These are phyloP conservation scores for Diaporthe aspalathi DNA, from an alignment of 2,329 filamentous ascomycete species.

Conservation along the genomic window DNA sequence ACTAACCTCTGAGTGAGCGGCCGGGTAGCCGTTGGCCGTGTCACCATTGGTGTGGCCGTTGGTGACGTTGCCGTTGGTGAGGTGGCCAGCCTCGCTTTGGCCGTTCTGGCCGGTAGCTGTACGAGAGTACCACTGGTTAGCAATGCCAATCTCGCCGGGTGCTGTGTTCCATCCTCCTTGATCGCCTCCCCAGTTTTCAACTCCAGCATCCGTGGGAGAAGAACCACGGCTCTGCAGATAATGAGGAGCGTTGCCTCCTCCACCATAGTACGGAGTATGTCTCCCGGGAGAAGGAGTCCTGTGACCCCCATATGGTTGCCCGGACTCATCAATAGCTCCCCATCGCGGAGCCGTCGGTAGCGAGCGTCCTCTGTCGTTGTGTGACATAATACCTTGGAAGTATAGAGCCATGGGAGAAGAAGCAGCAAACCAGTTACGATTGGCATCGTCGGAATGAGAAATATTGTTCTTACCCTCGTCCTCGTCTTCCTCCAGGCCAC, in stretches of 20 bases:
- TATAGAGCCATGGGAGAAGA: not conserved
- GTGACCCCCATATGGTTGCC: not conserved
- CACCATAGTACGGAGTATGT: not conserved
- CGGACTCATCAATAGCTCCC: not conserved
- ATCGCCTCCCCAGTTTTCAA: not conserved
- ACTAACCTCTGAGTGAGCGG: constrained; percentile 22
- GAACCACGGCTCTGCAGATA: not conserved
- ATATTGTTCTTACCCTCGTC: not conserved
- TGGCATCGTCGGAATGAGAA: not conserved
- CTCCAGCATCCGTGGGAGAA: not conserved
- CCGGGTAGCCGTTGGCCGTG: not conserved
- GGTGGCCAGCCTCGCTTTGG: not conserved
- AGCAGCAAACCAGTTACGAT: not conserved
- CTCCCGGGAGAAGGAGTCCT: not conserved
- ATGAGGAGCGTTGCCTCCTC: not conserved
- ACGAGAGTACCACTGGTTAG: not conserved
- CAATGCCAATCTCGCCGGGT: not conserved
- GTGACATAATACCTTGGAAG: not conserved
- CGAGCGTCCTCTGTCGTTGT: not conserved
- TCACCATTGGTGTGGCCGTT: not conserved
- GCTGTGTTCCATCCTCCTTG: not conserved
- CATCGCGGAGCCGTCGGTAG: not conserved
- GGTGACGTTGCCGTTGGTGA: not conserved
- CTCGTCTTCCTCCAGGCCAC: not conserved
- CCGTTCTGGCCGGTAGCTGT: not conserved